Evolutionary conservation across 352 stramenopile species (phyloP).

Genomic region (Pythium brachiatum): DNA sequence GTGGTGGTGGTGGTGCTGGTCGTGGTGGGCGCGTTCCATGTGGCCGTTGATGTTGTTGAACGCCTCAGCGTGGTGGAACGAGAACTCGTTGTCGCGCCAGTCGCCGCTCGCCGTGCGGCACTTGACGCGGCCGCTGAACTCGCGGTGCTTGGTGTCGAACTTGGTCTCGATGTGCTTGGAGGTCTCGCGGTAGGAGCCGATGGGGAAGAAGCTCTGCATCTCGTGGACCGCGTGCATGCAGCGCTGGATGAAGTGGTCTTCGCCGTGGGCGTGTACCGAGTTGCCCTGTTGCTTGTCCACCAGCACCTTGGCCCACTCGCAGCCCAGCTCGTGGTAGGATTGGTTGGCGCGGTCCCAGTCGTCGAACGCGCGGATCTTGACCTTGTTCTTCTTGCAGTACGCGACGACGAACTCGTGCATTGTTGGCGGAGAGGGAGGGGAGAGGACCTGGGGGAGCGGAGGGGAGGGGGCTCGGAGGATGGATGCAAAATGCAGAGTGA

Average conservation of each 20-base stretch:
- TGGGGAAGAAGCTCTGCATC: neutral
- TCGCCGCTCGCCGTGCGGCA: neutral
- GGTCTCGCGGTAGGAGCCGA: neutral
- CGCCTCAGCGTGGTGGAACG: neutral
- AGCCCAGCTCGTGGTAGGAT: neutral
- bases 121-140: neutral
- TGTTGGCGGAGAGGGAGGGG: neutral
- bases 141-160: neutral
- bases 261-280: neutral
- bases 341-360: neutral
- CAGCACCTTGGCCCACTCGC: neutral
- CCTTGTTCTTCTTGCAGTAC: neutral
- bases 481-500: neutral
- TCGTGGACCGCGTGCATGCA: constrained; percentile 4
- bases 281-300: neutral
- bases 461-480: neutral
- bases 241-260: neutral
- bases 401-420: constrained; percentile 2
- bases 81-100: neutral
- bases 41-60: constrained; percentile 2
- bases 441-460: neutral
- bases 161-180: neutral
- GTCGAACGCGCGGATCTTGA: constrained; percentile 2
- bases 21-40: neutral
- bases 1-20: neutral